phyloP scores from a whole-genome alignment of 306 rosid species.

The Quercus robur region DNA sequence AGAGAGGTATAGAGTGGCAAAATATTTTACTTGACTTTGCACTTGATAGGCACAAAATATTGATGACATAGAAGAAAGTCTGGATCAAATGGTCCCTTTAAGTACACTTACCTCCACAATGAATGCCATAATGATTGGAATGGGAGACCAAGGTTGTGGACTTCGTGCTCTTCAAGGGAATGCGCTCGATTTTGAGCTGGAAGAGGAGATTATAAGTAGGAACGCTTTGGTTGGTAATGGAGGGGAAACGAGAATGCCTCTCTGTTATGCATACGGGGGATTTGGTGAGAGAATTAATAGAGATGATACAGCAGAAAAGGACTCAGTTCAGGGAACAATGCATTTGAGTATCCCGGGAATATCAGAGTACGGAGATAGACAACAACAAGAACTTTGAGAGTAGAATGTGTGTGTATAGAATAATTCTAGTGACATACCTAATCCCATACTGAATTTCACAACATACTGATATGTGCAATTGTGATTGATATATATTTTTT shows the following conservation, averaged over 20 bases:
- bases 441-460: too few relatives aligned
- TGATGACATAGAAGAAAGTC: not conserved
- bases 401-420: too few relatives aligned
- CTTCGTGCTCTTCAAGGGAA: not conserved
- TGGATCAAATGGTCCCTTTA: not conserved
- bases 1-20: too few relatives aligned
- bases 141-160: not conserved
- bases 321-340: too few relatives aligned
- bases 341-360: too few relatives aligned
- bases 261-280: not conserved
- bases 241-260: not conserved
- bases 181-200: not conserved
- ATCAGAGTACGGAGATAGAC: too few relatives aligned
- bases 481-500: too few relatives aligned
- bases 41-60: slow-evolving; percentile 3
- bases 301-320: not conserved
- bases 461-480: too few relatives aligned
- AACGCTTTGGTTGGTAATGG: not conserved
- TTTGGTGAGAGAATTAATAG: not conserved
- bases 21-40: not conserved
- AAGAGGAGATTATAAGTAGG: not conserved
- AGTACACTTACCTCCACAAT: not conserved
- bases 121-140: not conserved
- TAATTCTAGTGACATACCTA: too few relatives aligned
- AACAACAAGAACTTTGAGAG: too few relatives aligned